A percentile compares a stretch with the other conserved stretches of the same genome.
phyloP scores from a whole-genome alignment of 2,329 filamentous ascomycete species.

The Claviceps africana region DNA sequence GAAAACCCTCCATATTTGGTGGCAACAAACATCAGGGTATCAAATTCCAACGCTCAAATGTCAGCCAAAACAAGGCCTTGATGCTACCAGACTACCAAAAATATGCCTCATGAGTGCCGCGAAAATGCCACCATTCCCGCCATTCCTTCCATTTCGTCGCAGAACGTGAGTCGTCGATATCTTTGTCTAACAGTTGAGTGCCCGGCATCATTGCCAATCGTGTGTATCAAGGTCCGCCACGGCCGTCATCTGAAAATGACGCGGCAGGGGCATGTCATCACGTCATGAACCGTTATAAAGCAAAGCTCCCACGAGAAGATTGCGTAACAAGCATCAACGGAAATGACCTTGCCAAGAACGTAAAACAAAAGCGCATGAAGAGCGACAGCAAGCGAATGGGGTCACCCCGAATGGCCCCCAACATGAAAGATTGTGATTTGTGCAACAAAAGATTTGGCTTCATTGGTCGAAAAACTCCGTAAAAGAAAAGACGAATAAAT shows the following conservation, averaged over 20 bases:
- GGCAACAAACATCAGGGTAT: conserved; percentile 7
- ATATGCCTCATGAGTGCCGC: neutral
- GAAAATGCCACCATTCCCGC: neutral
- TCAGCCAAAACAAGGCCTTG: neutral
- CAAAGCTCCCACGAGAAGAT: neutral
- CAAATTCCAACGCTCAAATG: conserved; percentile 3
- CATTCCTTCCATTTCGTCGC: neutral
- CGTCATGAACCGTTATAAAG: conserved; percentile 5
- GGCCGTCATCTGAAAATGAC: conserved; percentile 10
- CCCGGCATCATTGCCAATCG: conserved; percentile 2
- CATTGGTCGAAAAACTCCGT: too few species aligned
- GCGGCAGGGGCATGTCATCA: conserved; percentile 13
- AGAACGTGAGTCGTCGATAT: conserved; percentile 8
- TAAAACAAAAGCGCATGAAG: neutral
- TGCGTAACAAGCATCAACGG: neutral
- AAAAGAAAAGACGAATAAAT: neutral
- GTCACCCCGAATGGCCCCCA: neutral
- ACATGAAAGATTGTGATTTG: neutral
- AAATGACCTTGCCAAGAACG: neutral
- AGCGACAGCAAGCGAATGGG: neutral
- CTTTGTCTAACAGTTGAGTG: conserved; percentile 6
- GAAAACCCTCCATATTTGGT: conserved; percentile 3
- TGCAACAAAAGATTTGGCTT: too few species aligned
- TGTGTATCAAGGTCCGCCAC: conserved; percentile 1
- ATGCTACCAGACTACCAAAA: neutral